Conservation (phyloP, 257 asterid genomes). For the Voacanga thouarsii region DNA sequence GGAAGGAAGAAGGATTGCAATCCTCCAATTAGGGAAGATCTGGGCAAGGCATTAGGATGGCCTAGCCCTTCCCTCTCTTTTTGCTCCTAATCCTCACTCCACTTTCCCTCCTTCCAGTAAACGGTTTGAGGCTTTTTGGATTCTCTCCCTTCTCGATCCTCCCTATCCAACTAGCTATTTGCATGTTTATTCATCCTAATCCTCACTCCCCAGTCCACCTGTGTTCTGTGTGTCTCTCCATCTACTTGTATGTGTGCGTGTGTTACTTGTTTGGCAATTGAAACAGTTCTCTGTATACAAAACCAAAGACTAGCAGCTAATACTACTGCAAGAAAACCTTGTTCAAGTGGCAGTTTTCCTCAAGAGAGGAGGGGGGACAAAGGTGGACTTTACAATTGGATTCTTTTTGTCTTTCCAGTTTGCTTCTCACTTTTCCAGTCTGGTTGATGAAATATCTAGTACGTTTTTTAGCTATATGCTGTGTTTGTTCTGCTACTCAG, state of each 20-base stretch:
- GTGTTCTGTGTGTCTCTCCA: background rate
- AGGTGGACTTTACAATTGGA: background rate
- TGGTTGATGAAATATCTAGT: background rate
- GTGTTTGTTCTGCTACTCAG: background rate
- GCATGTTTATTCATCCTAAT: background rate
- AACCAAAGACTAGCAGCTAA: background rate
- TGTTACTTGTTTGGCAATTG: background rate
- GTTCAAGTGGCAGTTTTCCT: background rate
- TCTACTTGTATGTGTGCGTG: background rate
- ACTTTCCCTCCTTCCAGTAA: background rate
- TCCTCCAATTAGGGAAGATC: background rate
- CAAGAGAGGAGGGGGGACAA: no score
- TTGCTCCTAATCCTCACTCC: background rate
- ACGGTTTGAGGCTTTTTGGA: conserved; percentile 1
- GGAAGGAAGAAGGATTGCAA: background rate
- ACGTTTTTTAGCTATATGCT: background rate
- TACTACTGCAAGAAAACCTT: background rate
- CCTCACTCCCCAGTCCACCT: background rate
- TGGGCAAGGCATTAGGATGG: background rate
- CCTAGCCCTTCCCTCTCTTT: background rate
- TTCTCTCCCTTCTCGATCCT: background rate
- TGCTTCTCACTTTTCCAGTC: background rate
- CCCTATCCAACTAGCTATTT: background rate
- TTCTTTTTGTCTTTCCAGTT: background rate
- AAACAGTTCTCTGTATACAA: background rate